Evolutionary conservation across 805 yeast species (phyloP), one percentile per base, ranked within the genome.

Genomic region (Dipodascopsis tothii): DNA sequence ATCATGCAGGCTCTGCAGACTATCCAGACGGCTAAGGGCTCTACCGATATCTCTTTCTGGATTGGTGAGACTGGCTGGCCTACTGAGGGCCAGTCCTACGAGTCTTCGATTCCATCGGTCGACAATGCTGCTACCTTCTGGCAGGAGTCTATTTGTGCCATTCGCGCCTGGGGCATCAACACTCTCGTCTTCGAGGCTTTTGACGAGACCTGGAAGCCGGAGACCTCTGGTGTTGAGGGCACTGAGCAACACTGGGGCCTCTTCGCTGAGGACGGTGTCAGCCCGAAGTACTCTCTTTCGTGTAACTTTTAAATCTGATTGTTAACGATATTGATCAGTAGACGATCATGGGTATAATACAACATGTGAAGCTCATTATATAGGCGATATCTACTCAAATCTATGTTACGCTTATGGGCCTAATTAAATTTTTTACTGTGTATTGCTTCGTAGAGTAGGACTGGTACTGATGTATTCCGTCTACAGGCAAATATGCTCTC

Each of bases 1-100:
- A 85, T 90, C 66, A 87, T 88, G 95, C 96, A 90, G 74, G 96
- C 96, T 55, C 71, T 90, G 65, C 94, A 86, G 72, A 71, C 73
- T 50, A 78, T 90, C 59, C 96, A 90, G 74, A 71, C 85, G 56
- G 66, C 75, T 57, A 88, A 90, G 74, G 96, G 95, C 51, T 68
- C 82, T 48, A 80, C 90, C 46, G 88, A 86, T 67, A 75, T 90
- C 58, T 74, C 78, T 45, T 86, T 88, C 74, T 88, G 90, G 87
- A 77, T 90, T 60, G 78, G 88, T 52, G 98, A 92, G 75, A 74
- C 95, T 50, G 98, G 98, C 56, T 92, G 97, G 97, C 97, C 98
- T 63, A 77, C 87, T 53, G 66, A 74, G 61, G 98, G 98, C 71
- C 72, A 76, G 55, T 68, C 79, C 61, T 77, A 77, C 69, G 90